These are phyloP conservation scores for Coriolopsis trogii DNA, from an alignment of 1,284 basidiomycete genomes.

Conservation along the genomic window DNA sequence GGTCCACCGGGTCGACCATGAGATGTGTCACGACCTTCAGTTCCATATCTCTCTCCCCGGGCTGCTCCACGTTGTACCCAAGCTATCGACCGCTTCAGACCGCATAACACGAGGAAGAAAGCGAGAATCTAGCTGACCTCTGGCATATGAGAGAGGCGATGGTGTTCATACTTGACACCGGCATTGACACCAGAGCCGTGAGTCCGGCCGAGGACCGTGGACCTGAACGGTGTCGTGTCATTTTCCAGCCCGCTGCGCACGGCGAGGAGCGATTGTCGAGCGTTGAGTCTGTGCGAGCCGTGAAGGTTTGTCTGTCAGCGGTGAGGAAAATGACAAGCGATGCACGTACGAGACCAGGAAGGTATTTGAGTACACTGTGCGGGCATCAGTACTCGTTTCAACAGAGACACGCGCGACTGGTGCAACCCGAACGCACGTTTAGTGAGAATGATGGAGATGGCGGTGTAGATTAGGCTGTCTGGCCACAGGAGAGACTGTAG, in stretches of 20 bases:
- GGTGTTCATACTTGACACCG: too few relatives aligned
- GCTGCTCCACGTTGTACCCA: too few relatives aligned
- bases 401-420: background rate
- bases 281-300: background rate
- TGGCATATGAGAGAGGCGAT: too few relatives aligned
- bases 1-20: too few relatives aligned
- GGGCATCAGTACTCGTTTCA: background rate
- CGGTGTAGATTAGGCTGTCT: constrained; percentile 11
- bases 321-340: background rate
- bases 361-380: constrained; percentile 5
- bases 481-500: constrained; percentile 3
- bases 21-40: too few relatives aligned
- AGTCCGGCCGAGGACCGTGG: background rate
- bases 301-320: background rate
- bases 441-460: constrained; percentile 8
- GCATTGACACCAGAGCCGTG: too few relatives aligned
- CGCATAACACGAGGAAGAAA: too few relatives aligned
- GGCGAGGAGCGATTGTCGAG: background rate
- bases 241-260: background rate
- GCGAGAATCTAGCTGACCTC: too few relatives aligned
- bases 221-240: background rate
- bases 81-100: too few relatives aligned
- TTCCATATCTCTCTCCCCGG: too few relatives aligned
- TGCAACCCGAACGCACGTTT: constrained; percentile 2
- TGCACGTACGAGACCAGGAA: constrained; percentile 11